Percentiles rank a stretch among this genome's conserved stretches.
Conservation (phyloP, 805 yeast species). For the Monosporozyma unispora region DNA sequence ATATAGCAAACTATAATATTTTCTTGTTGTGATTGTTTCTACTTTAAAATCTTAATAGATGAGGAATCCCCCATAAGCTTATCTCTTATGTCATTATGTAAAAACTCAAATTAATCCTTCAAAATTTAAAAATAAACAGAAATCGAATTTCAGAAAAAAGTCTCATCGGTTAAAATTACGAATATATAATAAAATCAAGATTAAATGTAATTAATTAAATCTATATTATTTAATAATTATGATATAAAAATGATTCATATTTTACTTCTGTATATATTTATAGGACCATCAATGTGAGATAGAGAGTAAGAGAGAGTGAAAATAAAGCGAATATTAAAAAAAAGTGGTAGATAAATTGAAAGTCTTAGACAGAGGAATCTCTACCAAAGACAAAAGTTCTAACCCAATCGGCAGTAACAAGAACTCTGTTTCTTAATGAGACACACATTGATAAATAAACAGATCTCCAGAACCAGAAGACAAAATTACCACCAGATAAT, state of each 20-base stretch:
- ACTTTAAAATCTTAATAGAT: too few species aligned
- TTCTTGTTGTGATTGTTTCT: too few species aligned
- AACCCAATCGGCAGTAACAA: slow-evolving; percentile 82
- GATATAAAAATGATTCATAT: background rate
- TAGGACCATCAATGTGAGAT: background rate
- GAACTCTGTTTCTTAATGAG: slow-evolving; percentile 77
- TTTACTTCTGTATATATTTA: background rate
- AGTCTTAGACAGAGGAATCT: slow-evolving; percentile 38
- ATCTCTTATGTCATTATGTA: background rate
- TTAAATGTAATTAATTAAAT: background rate
- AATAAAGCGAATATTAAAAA: background rate
- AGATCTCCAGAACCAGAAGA: slow-evolving; percentile 90
- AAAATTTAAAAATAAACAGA: too few species aligned
- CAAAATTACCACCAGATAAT: slow-evolving; percentile 81
- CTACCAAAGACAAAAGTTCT: slow-evolving; percentile 86
- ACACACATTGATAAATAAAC: slow-evolving; percentile 91
- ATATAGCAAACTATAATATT: too few species aligned
- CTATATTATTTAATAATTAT: background rate
- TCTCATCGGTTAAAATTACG: too few species aligned
- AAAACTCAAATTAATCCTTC: background rate
- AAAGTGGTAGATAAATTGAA: background rate
- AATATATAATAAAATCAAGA: too few species aligned
- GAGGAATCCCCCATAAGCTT: too few species aligned
- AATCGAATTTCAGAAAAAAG: too few species aligned
- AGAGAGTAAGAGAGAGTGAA: background rate